These are phyloP conservation scores for Seminavis robusta DNA, from an alignment of 108 stramenopile genomes.

Conservation along the genomic window DNA sequence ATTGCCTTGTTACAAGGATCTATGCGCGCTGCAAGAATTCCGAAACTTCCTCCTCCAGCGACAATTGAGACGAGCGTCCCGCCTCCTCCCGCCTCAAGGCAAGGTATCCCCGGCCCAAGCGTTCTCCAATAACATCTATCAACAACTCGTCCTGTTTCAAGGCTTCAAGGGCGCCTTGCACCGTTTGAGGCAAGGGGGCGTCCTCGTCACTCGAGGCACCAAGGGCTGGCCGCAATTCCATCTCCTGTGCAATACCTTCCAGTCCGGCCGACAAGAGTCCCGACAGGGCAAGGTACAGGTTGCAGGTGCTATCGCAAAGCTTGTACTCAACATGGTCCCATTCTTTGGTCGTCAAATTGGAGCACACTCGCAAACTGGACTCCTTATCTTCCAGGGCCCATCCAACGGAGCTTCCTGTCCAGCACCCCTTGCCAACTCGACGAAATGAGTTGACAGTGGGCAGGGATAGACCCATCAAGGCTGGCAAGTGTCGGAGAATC, in stretches of 20 bases:
- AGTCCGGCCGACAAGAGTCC: constrained; percentile 60
- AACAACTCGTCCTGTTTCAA: constrained; percentile 43
- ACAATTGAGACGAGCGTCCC: constrained; percentile 11
- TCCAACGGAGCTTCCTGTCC: constrained; percentile 64
- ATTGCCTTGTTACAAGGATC: too few species aligned
- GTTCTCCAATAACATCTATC: constrained; percentile 34
- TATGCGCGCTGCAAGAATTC: too few species aligned
- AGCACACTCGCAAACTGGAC: constrained; percentile 56
- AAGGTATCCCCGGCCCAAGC: constrained; percentile 50
- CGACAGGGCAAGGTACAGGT: constrained; percentile 68
- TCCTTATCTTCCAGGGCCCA: constrained; percentile 85
- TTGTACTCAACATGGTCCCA: constrained; percentile 75
- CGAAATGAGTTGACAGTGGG: constrained; percentile 74
- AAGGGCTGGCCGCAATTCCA: constrained; percentile 40
- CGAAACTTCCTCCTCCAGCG: constrained; percentile 55
- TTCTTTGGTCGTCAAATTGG: constrained; percentile 25
- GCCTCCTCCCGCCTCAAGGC: constrained; percentile 47
- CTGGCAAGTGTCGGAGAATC: constrained; percentile 60
- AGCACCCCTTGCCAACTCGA: constrained; percentile 76
- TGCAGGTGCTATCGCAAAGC: constrained; percentile 60
- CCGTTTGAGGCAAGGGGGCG: constrained; percentile 35
- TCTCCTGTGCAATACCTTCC: constrained; percentile 43
- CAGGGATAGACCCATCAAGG: constrained; percentile 58
- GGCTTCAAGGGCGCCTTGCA: constrained; percentile 45
- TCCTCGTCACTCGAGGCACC: background rate